Evolutionary conservation across 768 basidiomycete genomes (phyloP), one percentile per base, ranked within the genome.

Genomic region (Pulveroboletus frians): DNA sequence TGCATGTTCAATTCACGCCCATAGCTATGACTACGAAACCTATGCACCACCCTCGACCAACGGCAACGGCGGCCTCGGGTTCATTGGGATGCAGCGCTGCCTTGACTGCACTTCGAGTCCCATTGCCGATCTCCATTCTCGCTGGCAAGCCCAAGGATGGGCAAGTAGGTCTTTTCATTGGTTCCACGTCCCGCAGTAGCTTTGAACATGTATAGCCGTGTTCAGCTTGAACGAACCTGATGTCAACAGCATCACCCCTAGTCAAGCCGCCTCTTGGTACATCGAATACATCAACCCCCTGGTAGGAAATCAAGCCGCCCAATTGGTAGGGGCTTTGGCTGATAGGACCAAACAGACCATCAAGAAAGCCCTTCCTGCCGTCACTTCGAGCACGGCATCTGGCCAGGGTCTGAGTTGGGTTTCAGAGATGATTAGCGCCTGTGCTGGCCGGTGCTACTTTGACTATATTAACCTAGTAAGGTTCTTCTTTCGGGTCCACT

Each of bases 1-100:
- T 7, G 9, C 18, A 53, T 23, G 39, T 35, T 11, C 8, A 1
- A 44, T 23, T 2, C 34, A 40, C 27, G 3, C 23, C 35, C 8
- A 8, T 35, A 72, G 70, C 40, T 72, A 72, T 44, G 70, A 71
- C 50, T 71, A 61, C 32, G 70, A 72, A 46, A 72, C 71, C 14
- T 66, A 61, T 35, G 31, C 50, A 8, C 70, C 70, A 4, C 56
- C 63, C 6, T 71, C 70, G 31, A 62, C 61, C 11, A 69, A 69
- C 35, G 71, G 70, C 1, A 56, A 54, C 7, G 70, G 70, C 2
- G 70, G 71, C 8, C 65, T 71, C 9, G 61, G 57, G 6, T 71
- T 73, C 54, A 69, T 71, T 5, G 70, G 70, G 10, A 73, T 64
- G 70, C 71, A 71, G 46, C 69, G 65, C 9, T 72, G 68, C 47